Evolutionary conservation across 1,284 basidiomycete species (phyloP).

Genomic region (Cryptococcus depauperatus): DNA sequence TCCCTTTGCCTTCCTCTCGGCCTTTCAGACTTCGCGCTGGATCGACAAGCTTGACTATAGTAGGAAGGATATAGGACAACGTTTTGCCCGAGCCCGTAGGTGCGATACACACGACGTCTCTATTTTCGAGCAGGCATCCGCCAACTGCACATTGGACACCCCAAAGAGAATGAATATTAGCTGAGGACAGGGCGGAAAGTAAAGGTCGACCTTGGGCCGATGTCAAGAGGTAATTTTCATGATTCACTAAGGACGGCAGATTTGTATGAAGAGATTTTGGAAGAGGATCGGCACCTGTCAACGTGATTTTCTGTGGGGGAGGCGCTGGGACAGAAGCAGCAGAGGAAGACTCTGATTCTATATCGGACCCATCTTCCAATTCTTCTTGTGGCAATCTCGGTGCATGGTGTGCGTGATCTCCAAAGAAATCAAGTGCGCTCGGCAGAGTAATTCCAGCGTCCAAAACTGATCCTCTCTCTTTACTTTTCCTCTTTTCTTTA

Average conservation of each 20-base stretch:
- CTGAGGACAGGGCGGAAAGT: conserved; percentile 16
- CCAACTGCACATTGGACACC: conserved; percentile 38
- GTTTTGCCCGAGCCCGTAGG: conserved; percentile 95
- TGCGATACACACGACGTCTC: conserved; percentile 82
- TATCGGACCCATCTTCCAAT: conserved; percentile 18
- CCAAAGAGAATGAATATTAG: conserved; percentile 32
- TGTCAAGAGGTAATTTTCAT: conserved; percentile 27
- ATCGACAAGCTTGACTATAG: conserved; percentile 58
- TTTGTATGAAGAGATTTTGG: conserved; percentile 37
- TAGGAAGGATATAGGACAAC: conserved; percentile 74
- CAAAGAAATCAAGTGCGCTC: conserved; percentile 77
- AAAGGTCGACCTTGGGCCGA: conserved; percentile 25
- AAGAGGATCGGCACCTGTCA: conserved; percentile 39
- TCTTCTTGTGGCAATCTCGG: conserved; percentile 42
- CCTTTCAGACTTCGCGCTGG: conserved; percentile 49
- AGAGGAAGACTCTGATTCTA: conserved; percentile 15
- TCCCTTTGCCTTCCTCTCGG: conserved; percentile 51
- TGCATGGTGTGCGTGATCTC: conserved; percentile 53
- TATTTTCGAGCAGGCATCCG: conserved; percentile 48
- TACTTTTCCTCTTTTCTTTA: conserved; percentile 38
- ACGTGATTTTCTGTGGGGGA: conserved; percentile 42
- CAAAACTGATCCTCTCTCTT: conserved; percentile 9
- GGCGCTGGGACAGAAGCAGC: conserved; percentile 25
- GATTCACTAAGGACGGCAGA: conserved; percentile 33
- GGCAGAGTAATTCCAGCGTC: conserved; percentile 50